These are phyloP conservation scores for Fusarium lyarnte DNA, from an alignment of 2,329 filamentous ascomycete species.

Conservation along the genomic window DNA sequence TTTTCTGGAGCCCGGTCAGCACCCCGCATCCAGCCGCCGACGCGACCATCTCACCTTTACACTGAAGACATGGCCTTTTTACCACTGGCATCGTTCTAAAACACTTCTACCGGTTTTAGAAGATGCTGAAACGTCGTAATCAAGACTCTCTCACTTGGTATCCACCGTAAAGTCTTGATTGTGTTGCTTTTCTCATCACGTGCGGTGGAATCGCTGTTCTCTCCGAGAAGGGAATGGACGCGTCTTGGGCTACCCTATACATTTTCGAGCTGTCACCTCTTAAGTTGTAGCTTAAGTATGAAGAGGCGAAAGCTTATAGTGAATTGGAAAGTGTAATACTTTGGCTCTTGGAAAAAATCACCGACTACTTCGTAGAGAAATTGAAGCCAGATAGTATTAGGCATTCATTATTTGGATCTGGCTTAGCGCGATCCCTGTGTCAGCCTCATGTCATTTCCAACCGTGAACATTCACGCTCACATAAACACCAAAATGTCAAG, in stretches of 20 bases:
- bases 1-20: constrained; percentile 43
- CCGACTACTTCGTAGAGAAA: too few relatives aligned
- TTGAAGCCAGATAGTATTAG: accelerated
- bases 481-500: constrained; percentile 20
- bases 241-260: constrained; percentile 12
- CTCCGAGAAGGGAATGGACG: constrained; percentile 21
- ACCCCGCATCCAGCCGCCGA: not conserved
- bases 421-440: not conserved
- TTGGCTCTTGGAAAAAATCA: not conserved
- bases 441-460: not conserved
- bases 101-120: too few relatives aligned
- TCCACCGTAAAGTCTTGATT: constrained; percentile 11
- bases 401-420: not conserved
- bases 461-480: not conserved
- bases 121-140: constrained; percentile 5
- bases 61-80: constrained; percentile 49
- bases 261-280: accelerated
- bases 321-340: accelerated
- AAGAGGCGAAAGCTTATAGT: accelerated
- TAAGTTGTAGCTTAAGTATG: accelerated
- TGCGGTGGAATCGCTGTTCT: constrained; percentile 33
- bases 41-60: constrained; percentile 45
- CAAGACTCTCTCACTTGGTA: constrained; percentile 6
- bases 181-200: constrained; percentile 24
- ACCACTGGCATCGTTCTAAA: constrained; percentile 45